Evolutionary conservation across 768 basidiomycete genomes (phyloP), one percentile per base, ranked within the genome.

Genomic region (Serendipita sp.): DNA sequence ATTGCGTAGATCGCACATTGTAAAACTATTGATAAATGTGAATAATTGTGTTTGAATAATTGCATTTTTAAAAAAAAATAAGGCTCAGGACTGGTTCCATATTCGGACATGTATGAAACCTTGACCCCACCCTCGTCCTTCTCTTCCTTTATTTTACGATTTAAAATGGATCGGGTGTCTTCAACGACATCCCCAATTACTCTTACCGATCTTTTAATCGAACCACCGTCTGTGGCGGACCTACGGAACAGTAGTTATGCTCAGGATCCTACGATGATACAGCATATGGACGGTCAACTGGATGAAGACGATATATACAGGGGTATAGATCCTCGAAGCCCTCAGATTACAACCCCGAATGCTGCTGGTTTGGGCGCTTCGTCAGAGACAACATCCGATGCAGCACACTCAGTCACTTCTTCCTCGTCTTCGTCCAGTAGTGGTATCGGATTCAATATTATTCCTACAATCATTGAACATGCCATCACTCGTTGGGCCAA

Each of bases 401-500:
- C 13, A 13, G 38, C 38, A 41, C 38, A 13, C 13, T 30, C 56
- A 60, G n/a, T 8, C 28, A 28, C 56, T 10, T 28, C 24, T 35
- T 60, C 56, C 16, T 60, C 56, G 8, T 60, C 56, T 32, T 60
- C 56, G 10, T 28, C 24, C n/a, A 18, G 15, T 28, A 28, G 24
- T 37, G 56, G 56, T 10, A 60, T 60, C 35, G 56, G 56, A 10
- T 60, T 60, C 56, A 60, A 60, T 35, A 60, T 60, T 32, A 60
- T 60, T 60, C 56, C 56, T 4, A 18, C 84, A 1, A 79, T 85
- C 44, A 78, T 88, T 8, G 88, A 89, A 68, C 77, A 80, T 58
- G 86, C 86, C 4, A 86, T 88, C 66, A 75, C 83, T 44, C 80
- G 83, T 66, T 89, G 87, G 87, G 86, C 86, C 24, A 77, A 82